phyloP scores from a whole-genome alignment of 257 asterid species.

The Nyctanthes arbortristis region DNA sequence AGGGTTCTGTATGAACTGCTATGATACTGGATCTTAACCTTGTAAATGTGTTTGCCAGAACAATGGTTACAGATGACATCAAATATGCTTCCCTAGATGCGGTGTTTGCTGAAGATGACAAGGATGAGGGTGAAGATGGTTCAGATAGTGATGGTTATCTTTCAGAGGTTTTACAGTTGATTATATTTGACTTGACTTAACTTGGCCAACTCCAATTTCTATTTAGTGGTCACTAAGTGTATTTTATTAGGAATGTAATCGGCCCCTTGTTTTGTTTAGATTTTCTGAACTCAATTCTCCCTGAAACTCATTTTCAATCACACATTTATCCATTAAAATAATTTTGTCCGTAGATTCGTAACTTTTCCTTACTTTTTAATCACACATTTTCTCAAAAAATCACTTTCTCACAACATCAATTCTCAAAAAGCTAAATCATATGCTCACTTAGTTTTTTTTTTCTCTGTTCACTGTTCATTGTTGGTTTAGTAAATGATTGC shows the following conservation, averaged over 20 bases:
- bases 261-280: too few species aligned
- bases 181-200: conserved; percentile 19
- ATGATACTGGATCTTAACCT: conserved; percentile 1
- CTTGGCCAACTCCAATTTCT: not conserved
- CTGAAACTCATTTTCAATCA: too few species aligned
- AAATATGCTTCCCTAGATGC: conserved; percentile 57
- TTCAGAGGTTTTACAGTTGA: conserved; percentile 68
- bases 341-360: too few species aligned
- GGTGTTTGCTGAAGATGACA: conserved; percentile 52
- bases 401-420: too few species aligned
- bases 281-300: too few species aligned
- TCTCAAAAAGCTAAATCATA: too few species aligned
- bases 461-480: not conserved
- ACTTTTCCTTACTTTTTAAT: too few species aligned
- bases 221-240: not conserved
- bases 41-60: conserved; percentile 41
- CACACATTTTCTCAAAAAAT: too few species aligned
- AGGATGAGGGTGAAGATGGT: conserved; percentile 47
- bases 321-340: too few species aligned
- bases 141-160: conserved; percentile 97
- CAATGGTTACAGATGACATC: conserved; percentile 36
- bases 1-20: not conserved
- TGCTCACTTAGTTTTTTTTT: too few species aligned
- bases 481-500: conserved; percentile 29
- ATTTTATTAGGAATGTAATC: not conserved